Conservation (phyloP, 208 protist genomes). For the Leptomonas pyrrhocoris region DNA sequence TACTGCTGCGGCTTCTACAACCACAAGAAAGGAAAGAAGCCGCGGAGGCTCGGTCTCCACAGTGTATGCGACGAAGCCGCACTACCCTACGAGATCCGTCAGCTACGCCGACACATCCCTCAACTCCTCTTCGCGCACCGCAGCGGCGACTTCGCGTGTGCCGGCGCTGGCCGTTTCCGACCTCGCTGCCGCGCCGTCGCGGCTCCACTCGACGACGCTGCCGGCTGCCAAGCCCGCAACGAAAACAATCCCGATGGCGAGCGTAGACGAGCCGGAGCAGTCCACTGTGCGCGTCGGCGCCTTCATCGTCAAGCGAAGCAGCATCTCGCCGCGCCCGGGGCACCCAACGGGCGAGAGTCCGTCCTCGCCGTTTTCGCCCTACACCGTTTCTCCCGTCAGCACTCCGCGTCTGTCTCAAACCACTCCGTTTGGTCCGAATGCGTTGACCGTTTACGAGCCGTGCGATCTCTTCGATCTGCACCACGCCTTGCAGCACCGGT, state of each 20-base stretch:
- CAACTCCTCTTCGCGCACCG: neutral
- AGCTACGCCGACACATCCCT: neutral
- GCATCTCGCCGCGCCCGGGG: neutral
- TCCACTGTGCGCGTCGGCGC: neutral
- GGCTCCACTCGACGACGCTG: neutral
- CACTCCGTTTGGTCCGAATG: slow-evolving; percentile 8
- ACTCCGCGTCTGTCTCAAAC: neutral
- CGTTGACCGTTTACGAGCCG: slow-evolving; percentile 6
- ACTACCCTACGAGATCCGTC: neutral
- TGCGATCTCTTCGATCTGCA: slow-evolving; percentile 31
- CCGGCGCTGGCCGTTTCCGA: slow-evolving; percentile 1
- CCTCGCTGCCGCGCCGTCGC: neutral
- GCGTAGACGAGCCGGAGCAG: neutral
- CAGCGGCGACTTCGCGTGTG: neutral
- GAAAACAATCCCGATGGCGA: neutral
- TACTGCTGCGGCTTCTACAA: neutral
- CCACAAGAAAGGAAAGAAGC: neutral
- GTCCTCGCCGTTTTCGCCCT: neutral
- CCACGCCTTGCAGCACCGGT: slow-evolving; percentile 27
- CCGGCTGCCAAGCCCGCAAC: neutral
- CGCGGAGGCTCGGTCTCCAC: neutral
- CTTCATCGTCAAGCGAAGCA: neutral
- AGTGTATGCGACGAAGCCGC: neutral
- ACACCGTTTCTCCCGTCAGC: neutral
- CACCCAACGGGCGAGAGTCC: neutral